Base-by-base conservation (phyloP, 495 filamentous ascomycete genomes). In the Talaromyces borbonicus region DNA sequence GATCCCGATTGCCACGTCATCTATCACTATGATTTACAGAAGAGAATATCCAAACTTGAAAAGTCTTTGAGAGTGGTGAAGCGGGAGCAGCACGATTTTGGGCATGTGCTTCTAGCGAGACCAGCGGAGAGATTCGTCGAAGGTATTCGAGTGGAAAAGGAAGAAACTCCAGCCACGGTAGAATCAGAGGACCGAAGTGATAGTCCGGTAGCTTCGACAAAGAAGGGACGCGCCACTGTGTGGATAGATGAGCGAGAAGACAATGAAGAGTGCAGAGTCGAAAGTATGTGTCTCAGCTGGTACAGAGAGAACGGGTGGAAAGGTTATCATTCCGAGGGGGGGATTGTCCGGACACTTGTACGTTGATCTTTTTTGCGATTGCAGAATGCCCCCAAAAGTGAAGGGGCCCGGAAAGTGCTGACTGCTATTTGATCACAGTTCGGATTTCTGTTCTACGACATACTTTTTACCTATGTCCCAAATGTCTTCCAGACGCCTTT, bases 401-500 rank as follows among this genome's bases (percentile, higher is more conserved):
- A n/a, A n/a, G 5, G 1, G 22, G 3, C 23, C 3, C 6, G 32
- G 25, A 19, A 30, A 3, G 2, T n/a, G 3, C 24, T 25, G 8
- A 29, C 5, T 3, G 8, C 22, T 18, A 42, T 25, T 3, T 35
- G n/a, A n/a, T n/a, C n/a, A 22, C 29, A 73, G 43, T 95, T 95
- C 61, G 86, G 79, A 19, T 88, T 88, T 53, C 77, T 98, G 16
- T 95, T 98, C 67, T 90, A 81, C 69, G 90, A 97, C 63, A 77
- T 96, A 25, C 72, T 98, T 5, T 97, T 96, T 66, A 74, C 89
- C 26, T 95, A 94, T 63, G 74, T 96, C 22, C 90, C 92, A 18
- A 95, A 95, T 52, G 90, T 97, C 51, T 98, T 97, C 65, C 88
- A 97, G 58, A 98, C 90, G 3, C 72, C 83, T 4, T 98, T 83